Conservation (phyloP, 345 rosid genomes). For the Triadica sebifera region DNA sequence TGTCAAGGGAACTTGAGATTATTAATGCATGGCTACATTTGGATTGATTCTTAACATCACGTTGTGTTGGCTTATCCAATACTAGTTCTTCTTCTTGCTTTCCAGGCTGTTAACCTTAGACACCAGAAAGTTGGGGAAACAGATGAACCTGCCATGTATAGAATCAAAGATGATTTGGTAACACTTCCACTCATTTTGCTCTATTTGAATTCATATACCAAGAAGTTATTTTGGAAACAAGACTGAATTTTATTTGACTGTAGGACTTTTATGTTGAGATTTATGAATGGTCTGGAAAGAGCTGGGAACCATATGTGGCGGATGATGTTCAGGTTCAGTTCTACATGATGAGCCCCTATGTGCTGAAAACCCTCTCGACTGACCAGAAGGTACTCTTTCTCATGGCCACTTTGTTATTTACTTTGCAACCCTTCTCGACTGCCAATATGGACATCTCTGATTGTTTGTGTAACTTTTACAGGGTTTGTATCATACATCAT, state of each 20-base stretch:
- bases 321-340: constrained; percentile 69
- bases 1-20: background rate
- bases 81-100: background rate
- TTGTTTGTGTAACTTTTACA: constrained; percentile 26
- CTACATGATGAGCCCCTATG: constrained; percentile 78
- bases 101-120: constrained; percentile 52
- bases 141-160: constrained; percentile 56
- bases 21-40: background rate
- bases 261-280: constrained; percentile 64
- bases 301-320: constrained; percentile 69
- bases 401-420: background rate
- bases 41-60: background rate
- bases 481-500: constrained; percentile 62
- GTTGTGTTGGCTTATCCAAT: background rate
- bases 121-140: constrained; percentile 58
- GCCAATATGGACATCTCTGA: background rate
- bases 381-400: constrained; percentile 43
- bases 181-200: constrained; percentile 10
- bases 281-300: constrained; percentile 65
- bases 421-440: background rate
- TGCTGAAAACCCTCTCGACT: constrained; percentile 58
- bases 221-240: background rate
- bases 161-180: constrained; percentile 73
- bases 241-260: constrained; percentile 13
- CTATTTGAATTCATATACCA: background rate